These are phyloP conservation scores for Stachybotrys elegans DNA, from an alignment of 2,329 filamentous ascomycete genomes.

Conservation along the genomic window DNA sequence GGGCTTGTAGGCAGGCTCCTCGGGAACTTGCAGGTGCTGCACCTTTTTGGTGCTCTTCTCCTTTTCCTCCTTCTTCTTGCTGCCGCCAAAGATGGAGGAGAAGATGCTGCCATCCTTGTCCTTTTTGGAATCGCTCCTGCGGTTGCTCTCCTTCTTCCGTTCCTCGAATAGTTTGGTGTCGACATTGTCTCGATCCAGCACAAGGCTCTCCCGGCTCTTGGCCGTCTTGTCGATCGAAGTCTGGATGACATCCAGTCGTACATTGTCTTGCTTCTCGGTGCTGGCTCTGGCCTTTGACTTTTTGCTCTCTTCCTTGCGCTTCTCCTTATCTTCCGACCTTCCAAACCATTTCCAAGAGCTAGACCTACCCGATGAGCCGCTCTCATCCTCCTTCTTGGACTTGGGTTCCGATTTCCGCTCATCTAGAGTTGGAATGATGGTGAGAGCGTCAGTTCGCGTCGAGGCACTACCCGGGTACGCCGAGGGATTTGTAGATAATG, in stretches of 20 bases:
- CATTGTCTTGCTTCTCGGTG: constrained; percentile 67
- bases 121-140: constrained; percentile 77
- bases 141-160: constrained; percentile 71
- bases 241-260: constrained; percentile 80
- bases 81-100: constrained; percentile 84
- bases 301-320: constrained; percentile 57
- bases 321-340: constrained; percentile 64
- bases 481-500: constrained; percentile 42
- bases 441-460: constrained; percentile 67
- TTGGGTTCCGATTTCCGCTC: constrained; percentile 73
- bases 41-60: constrained; percentile 71
- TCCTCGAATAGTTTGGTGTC: constrained; percentile 73
- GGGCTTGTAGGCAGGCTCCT: constrained; percentile 67
- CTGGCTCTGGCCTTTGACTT: constrained; percentile 59
- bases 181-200: constrained; percentile 72
- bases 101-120: constrained; percentile 94
- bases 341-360: constrained; percentile 68
- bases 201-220: constrained; percentile 74
- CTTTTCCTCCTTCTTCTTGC: constrained; percentile 80
- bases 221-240: constrained; percentile 71
- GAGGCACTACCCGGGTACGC: constrained; percentile 63
- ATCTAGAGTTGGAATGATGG: constrained; percentile 75
- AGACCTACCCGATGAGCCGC: constrained; percentile 62
- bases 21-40: constrained; percentile 70
- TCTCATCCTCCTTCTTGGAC: constrained; percentile 67